A percentile compares a stretch with the other conserved stretches of the same genome.
These are phyloP conservation scores for Fomitopsis pinicola DNA, from an alignment of 1,284 basidiomycete genomes.

Conservation along the genomic window DNA sequence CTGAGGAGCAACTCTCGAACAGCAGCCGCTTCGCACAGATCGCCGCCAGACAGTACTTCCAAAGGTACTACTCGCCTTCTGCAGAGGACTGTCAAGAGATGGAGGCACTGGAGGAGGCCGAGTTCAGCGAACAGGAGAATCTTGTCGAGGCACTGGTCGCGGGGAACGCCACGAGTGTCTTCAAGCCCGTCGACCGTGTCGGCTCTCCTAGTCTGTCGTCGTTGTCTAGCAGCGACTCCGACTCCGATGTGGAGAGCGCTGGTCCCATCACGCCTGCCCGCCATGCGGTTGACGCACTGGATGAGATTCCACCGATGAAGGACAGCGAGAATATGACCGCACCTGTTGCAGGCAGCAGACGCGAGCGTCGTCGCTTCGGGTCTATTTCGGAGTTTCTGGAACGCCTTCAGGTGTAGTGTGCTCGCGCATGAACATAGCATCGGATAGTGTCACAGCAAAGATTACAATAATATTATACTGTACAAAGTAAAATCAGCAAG, in stretches of 20 bases:
- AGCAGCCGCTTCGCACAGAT: slow-evolving; percentile 8
- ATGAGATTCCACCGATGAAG: slow-evolving; percentile 13
- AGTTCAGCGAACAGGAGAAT: slow-evolving; percentile 1
- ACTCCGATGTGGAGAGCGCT: slow-evolving; percentile 11
- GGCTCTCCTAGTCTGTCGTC: slow-evolving; percentile 2
- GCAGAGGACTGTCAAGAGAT: not conserved
- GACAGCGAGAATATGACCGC: slow-evolving; percentile 10
- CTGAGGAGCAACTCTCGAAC: slow-evolving; percentile 40
- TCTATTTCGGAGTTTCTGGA: not conserved
- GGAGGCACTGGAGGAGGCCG: not conserved
- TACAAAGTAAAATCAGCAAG: not conserved
- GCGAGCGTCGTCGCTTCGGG: not conserved
- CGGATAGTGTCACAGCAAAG: not conserved
- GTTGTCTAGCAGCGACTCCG: slow-evolving; percentile 3
- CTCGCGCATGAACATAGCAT: not conserved
- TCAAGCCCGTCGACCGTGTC: slow-evolving; percentile 10
- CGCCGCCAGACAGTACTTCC: slow-evolving; percentile 11
- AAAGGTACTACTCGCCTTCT: not conserved
- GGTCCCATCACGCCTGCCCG: slow-evolving; percentile 16
- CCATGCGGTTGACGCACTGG: slow-evolving; percentile 10
- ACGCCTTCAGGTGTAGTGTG: not conserved
- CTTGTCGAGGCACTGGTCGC: not conserved
- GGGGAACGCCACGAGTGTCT: slow-evolving; percentile 1
- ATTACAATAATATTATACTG: not conserved
- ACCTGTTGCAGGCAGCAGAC: not conserved